Evolutionary conservation across 345 rosid genomes (phyloP), one percentile per base, ranked within the genome.

Genomic region (Dipteronia dyeriana): DNA sequence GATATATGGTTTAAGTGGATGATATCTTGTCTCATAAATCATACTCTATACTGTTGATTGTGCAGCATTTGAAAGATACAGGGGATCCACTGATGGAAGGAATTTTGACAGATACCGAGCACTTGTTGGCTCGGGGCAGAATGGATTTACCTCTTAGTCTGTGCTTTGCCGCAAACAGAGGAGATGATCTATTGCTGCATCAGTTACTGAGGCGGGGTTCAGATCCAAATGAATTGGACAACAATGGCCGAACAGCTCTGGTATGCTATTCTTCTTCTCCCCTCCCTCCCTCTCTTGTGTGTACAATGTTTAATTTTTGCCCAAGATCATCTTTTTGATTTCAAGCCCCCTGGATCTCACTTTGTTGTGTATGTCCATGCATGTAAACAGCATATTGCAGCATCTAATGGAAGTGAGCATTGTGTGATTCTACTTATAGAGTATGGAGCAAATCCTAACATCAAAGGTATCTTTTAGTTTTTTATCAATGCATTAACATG

Each of bases 141-240:
- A 87, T 87, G 94, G 94, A 88, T 69, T 71, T 93, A 81, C 97
- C 98, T 84, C 94, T 95, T 56, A 88, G 88, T 71, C 78, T 91
- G 19, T 90, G 91, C 79, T 90, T 92, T 73, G 98, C 99, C 2
- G 92, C 98, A n/a, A 77, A 66, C 34, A 90, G 98, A 86, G 93
- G 92, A 53, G 98, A 95, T 60, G 98, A 91, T 78, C 83, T 88
- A 12, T 72, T 95, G 80, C 76, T 95, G 79, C 91, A 87, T 41
- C 96, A 90, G 80, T 66, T 95, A 85, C 91, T 95, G 63, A 86
- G 73, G 78, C 89, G 90, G 10, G 92, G 96, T 57, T 83, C 88
- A 12, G 91, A 82, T 81, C 92, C 98, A 66, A 86, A 90, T 53
- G 97, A 95, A 79, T 59, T 53, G 45, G 97, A 95, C 72, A 81